Conservation (phyloP, 2,329 filamentous ascomycete species). For the Fusarium camptoceras region DNA sequence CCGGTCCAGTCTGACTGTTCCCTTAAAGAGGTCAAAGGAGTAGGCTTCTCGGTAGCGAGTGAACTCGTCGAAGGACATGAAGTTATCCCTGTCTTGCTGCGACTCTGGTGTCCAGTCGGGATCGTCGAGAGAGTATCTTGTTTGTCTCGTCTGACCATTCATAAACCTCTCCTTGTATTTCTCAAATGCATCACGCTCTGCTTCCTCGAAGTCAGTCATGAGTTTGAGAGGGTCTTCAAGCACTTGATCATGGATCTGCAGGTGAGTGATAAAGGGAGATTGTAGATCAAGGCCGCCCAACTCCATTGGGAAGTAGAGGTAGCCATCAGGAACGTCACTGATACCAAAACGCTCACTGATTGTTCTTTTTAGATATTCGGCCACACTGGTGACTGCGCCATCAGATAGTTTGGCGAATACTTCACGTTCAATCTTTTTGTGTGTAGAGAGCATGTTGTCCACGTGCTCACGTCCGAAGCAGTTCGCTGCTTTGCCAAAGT, state of each 20-base stretch:
- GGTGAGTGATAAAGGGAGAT: slow-evolving; percentile 58
- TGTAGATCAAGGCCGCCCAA: slow-evolving; percentile 61
- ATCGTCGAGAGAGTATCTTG: slow-evolving; percentile 22
- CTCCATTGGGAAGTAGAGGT: slow-evolving; percentile 59
- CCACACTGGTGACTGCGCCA: slow-evolving; percentile 56
- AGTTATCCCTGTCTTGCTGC: slow-evolving; percentile 50
- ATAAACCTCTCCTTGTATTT: slow-evolving; percentile 53
- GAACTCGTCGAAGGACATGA: slow-evolving; percentile 61
- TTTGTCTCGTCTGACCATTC: slow-evolving; percentile 17
- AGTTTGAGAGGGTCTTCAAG: slow-evolving; percentile 46
- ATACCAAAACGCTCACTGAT: slow-evolving; percentile 65
- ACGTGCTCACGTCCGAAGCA: slow-evolving; percentile 65
- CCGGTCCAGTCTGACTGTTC: slow-evolving; percentile 39
- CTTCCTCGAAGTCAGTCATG: slow-evolving; percentile 50
- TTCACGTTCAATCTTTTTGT: slow-evolving; percentile 60
- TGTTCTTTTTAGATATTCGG: slow-evolving; percentile 65
- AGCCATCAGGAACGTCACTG: slow-evolving; percentile 57
- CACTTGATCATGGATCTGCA: slow-evolving; percentile 54
- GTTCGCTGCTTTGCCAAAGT: slow-evolving; percentile 64
- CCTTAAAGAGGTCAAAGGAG: slow-evolving; percentile 44
- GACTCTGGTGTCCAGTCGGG: slow-evolving; percentile 49
- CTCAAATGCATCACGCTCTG: slow-evolving; percentile 53
- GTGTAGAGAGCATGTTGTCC: slow-evolving; percentile 63
- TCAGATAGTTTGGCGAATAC: slow-evolving; percentile 56
- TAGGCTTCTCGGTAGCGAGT: slow-evolving; percentile 56